A percentile compares a stretch with the other conserved stretches of the same genome.
Evolutionary conservation across 345 rosid genomes (phyloP).

Genomic region (Rhizophora mangle): DNA sequence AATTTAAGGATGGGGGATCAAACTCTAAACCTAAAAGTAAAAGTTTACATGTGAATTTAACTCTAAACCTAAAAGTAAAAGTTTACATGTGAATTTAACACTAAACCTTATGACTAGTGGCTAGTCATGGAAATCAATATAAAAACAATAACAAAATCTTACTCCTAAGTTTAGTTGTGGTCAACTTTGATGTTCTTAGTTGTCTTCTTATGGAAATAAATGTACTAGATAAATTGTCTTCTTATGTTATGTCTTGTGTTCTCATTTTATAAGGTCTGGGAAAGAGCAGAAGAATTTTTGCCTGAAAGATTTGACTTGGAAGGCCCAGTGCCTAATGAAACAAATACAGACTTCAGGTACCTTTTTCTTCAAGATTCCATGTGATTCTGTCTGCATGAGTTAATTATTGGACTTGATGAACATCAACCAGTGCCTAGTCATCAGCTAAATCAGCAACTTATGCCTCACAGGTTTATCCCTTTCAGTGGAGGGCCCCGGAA

Average conservation of each 20-base stretch:
- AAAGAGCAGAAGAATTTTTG: slow-evolving; percentile 78
- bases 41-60: too few species aligned
- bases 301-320: slow-evolving; percentile 82
- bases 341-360: slow-evolving; percentile 89
- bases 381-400: not conserved
- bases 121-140: too few species aligned
- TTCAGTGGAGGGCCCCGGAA: slow-evolving; percentile 97
- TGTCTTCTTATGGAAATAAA: too few species aligned
- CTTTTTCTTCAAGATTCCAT: slow-evolving; percentile 6
- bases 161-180: too few species aligned
- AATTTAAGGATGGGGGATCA: too few species aligned
- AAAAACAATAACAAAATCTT: too few species aligned
- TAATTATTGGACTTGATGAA: not conserved
- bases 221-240: not conserved
- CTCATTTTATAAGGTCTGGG: slow-evolving; percentile 72
- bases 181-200: too few species aligned
- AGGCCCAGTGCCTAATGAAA: slow-evolving; percentile 80
- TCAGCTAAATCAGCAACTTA: not conserved
- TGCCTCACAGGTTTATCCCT: slow-evolving; percentile 68
- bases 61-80: too few species aligned
- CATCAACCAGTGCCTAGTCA: not conserved
- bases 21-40: too few species aligned
- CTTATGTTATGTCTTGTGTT: slow-evolving; percentile 2
- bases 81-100: too few species aligned
- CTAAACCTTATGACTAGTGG: too few species aligned